These are phyloP conservation scores for Coriolopsis trogii DNA, from an alignment of 1,284 basidiomycete genomes.

Conservation along the genomic window DNA sequence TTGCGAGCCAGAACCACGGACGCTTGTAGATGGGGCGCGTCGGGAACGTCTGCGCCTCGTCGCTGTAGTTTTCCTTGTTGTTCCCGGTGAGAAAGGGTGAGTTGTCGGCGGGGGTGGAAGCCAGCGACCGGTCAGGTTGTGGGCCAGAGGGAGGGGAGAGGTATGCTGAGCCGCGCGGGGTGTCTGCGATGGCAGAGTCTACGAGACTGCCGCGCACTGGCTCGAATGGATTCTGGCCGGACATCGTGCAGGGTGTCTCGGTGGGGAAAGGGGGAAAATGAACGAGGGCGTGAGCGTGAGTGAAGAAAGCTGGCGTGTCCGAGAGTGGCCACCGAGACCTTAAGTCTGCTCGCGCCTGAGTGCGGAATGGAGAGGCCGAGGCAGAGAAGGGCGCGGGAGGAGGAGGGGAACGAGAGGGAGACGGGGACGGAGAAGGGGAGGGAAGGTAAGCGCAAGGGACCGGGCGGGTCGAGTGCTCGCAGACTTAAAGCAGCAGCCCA, in stretches of 20 bases:
- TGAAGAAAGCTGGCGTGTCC: not conserved
- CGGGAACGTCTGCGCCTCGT: not conserved
- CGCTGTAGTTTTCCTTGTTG: conserved; percentile 8
- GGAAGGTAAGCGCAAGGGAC: not conserved
- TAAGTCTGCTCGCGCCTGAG: too few relatives aligned
- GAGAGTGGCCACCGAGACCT: too few relatives aligned
- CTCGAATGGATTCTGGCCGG: not conserved
- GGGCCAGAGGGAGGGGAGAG: conserved; percentile 6
- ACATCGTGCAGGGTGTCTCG: not conserved
- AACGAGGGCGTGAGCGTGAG: not conserved
- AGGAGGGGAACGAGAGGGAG: not conserved
- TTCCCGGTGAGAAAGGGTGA: conserved; percentile 10
- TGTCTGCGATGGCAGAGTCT: conserved; percentile 6
- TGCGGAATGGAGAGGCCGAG: too few relatives aligned
- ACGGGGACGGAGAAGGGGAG: not conserved
- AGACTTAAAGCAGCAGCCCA: too few relatives aligned
- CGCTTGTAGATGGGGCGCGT: conserved; percentile 31
- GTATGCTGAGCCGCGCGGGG: conserved; percentile 14
- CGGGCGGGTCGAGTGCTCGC: not conserved
- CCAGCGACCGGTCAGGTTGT: conserved; percentile 4
- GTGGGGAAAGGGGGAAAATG: not conserved
- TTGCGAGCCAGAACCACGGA: conserved; percentile 28
- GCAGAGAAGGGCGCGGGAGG: not conserved
- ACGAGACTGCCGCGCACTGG: conserved; percentile 2
- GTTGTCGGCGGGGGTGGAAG: conserved; percentile 12